Percentiles rank a stretch among this genome's conserved stretches.
Conservation (phyloP, 352 stramenopile genomes). For the Phytophthora fragariae region DNA sequence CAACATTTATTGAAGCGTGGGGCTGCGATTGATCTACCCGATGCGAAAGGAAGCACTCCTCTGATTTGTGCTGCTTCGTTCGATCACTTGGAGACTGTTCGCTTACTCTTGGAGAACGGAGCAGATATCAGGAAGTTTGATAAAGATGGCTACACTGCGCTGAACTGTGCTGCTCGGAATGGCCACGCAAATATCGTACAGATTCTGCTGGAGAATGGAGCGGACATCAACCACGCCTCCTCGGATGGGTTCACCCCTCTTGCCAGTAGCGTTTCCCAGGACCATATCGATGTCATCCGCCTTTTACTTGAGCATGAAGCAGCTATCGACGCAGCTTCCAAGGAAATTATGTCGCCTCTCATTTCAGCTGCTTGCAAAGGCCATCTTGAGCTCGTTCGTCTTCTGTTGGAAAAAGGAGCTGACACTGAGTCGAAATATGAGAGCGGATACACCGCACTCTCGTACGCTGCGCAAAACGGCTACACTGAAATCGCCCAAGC, state of each 20-base stretch:
- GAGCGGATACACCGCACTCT: neutral
- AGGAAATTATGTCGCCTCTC: neutral
- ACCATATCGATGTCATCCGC: neutral
- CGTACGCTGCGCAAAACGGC: neutral
- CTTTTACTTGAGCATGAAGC: conserved; percentile 1
- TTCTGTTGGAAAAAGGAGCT: neutral
- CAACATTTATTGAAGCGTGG: neutral
- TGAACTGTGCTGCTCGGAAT: neutral
- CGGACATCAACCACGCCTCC: neutral
- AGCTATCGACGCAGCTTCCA: neutral
- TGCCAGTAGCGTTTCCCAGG: neutral
- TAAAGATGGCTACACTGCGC: neutral
- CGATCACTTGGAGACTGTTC: neutral
- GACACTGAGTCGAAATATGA: neutral
- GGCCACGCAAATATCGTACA: neutral
- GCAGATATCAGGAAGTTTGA: neutral
- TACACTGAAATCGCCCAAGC: neutral
- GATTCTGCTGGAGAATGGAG: neutral
- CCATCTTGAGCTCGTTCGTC: neutral
- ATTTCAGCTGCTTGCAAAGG: neutral
- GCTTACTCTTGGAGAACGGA: neutral
- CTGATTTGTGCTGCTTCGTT: neutral
- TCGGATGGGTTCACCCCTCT: neutral
- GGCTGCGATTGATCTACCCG: neutral
- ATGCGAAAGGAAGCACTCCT: neutral